Base-by-base conservation (phyloP, 371 early-diverging fungal species). In the Syncephalastrum sp. region DNA sequence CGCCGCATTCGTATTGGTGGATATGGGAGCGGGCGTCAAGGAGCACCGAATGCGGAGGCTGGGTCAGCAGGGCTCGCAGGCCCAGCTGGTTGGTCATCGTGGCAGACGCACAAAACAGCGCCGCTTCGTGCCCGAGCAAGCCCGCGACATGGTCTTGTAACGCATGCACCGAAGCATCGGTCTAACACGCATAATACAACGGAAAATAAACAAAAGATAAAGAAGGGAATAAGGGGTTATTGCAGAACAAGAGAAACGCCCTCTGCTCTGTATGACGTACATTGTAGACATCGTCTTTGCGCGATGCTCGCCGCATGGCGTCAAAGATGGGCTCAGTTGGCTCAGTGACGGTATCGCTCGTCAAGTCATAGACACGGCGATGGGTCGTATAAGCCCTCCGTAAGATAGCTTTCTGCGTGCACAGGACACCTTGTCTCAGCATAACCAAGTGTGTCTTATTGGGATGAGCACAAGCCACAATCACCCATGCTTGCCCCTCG, bases 61-160 rank as follows among this genome's bases (percentile, higher is more conserved):
- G 77, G 25, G 64, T 65, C 7, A 96, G 64, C 43, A 89, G 86
- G 0, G 85, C 64, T n/a, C 95, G 87, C 44, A 94, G 77, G 12
- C 87, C 94, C 12, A 95, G 59, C 70, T 95, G 90, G 70, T 95
- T 96, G 52, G 90, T 72, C 90, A 95, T 89, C 13, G 92, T 92
- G 1, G 91, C 93, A 2, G 86, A 82, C 0, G 83, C 77, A 57
- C 89, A 86, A 67, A 92, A 95, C 6, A 96, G 67, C 7, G 88
- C 91, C 0, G 87, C 84, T 60, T 91, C 88, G 33, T 91, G 81
- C 16, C 91, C 90, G 19, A 90, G 74, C 15, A 94, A 68, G 15
- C 76, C 55, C 13, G 92, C 89, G 0, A 90, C 81, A 47, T 74
- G 69, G 0, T 58, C 38, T 64, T 95, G 91, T 1, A 96, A 80